Conservation (phyloP, 2,329 filamentous ascomycete species). For the Verticillium alfalfae region DNA sequence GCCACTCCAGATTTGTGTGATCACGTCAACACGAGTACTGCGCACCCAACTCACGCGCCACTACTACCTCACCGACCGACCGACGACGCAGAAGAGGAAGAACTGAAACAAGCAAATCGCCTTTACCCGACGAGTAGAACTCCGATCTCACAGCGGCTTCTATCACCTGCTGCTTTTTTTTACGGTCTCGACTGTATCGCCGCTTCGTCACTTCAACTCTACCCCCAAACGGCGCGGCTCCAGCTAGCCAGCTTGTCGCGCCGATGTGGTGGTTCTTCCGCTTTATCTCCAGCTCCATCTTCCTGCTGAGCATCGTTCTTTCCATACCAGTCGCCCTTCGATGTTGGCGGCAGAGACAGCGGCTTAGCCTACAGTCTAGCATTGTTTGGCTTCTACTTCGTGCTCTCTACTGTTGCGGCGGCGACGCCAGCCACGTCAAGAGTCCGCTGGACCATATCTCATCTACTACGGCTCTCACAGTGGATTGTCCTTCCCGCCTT, state of each 20-base stretch:
- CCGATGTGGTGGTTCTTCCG: conserved; percentile 80
- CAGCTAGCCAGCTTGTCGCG: conserved; percentile 20
- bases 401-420: conserved; percentile 76
- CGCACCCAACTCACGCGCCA: neutral
- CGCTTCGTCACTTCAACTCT: neutral
- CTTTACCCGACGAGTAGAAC: neutral
- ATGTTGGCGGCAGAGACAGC: conserved; percentile 92
- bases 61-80: neutral
- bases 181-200: neutral
- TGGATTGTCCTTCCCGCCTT: conserved; percentile 81
- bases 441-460: conserved; percentile 65
- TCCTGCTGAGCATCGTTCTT: conserved; percentile 87
- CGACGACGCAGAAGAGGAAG: neutral
- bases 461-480: conserved; percentile 69
- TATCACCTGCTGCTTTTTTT: neutral
- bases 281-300: conserved; percentile 72
- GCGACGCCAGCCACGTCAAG: conserved; percentile 74
- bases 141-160: neutral
- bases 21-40: neutral
- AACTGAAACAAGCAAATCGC: neutral
- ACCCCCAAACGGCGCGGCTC: conserved; percentile 13
- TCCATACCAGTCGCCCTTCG: conserved; percentile 96
- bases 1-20: neutral
- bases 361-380: conserved; percentile 90
- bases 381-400: conserved; percentile 84